phyloP scores from a whole-genome alignment of 192 early-diverging fungal species.

The Backusella australiensis region DNA sequence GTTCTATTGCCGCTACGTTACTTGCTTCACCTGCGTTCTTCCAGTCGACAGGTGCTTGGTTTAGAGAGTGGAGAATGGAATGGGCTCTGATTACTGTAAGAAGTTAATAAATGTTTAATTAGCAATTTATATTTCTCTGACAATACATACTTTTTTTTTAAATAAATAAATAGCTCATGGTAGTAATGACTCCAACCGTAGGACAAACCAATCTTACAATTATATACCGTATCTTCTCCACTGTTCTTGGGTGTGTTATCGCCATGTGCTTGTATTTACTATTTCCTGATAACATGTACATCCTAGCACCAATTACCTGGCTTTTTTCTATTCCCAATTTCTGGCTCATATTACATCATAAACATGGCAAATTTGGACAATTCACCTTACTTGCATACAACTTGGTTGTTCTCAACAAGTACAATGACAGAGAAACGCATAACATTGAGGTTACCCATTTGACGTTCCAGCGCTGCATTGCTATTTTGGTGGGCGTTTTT shows the following conservation, averaged over 20 bases:
- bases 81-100: slow-evolving; percentile 74
- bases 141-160: background rate
- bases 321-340: slow-evolving; percentile 68
- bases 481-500: slow-evolving; percentile 68
- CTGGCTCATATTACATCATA: slow-evolving; percentile 59
- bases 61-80: slow-evolving; percentile 65
- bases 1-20: slow-evolving; percentile 58
- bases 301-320: slow-evolving; percentile 48
- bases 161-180: slow-evolving; percentile 43
- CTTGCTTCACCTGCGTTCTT: slow-evolving; percentile 65
- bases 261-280: slow-evolving; percentile 59
- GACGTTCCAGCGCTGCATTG: slow-evolving; percentile 58
- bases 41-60: slow-evolving; percentile 45
- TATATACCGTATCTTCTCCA: slow-evolving; percentile 70
- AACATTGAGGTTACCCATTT: slow-evolving; percentile 45
- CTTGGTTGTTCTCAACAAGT: slow-evolving; percentile 74
- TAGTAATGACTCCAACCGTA: slow-evolving; percentile 84
- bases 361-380: slow-evolving; percentile 75
- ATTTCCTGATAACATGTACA: slow-evolving; percentile 42
- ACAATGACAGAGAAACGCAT: slow-evolving; percentile 63
- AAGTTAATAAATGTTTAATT: background rate
- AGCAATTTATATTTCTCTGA: background rate
- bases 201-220: slow-evolving; percentile 72
- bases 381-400: slow-evolving; percentile 76
- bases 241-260: slow-evolving; percentile 60